Conservation (phyloP, 805 yeast genomes). For the Candida krabiensis region DNA sequence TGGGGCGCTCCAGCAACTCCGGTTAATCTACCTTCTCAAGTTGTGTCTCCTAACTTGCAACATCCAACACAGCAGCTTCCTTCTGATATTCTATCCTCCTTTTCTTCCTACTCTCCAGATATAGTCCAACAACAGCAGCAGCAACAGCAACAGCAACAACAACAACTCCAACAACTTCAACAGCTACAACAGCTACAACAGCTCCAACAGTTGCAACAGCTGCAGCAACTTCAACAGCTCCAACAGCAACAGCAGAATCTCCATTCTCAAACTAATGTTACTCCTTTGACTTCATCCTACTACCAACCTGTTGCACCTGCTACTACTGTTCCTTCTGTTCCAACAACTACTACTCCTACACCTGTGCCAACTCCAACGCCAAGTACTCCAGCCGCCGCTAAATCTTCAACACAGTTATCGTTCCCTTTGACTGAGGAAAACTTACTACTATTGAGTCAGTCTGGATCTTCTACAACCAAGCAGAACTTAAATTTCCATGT, state of each 20-base stretch:
- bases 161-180: constrained; percentile 3
- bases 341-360: background rate
- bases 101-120: constrained; percentile 1
- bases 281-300: too few relatives aligned
- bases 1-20: background rate
- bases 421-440: constrained; percentile 40
- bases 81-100: background rate
- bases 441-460: constrained; percentile 25
- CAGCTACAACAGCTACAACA: constrained; percentile 5
- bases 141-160: constrained; percentile 3
- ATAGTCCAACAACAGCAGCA: constrained; percentile 1
- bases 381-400: constrained; percentile 1
- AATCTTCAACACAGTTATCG: constrained; percentile 4
- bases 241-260: constrained; percentile 2
- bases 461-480: constrained; percentile 13
- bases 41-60: background rate
- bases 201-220: constrained; percentile 8
- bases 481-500: constrained; percentile 5
- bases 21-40: background rate
- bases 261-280: too few relatives aligned
- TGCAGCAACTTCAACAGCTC: constrained; percentile 5
- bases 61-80: background rate
- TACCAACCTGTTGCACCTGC: background rate
- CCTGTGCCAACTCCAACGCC: constrained; percentile 1
- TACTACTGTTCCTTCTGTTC: background rate